Base-by-base conservation (phyloP, 306 rosid species). In the Nissolia schottii region DNA sequence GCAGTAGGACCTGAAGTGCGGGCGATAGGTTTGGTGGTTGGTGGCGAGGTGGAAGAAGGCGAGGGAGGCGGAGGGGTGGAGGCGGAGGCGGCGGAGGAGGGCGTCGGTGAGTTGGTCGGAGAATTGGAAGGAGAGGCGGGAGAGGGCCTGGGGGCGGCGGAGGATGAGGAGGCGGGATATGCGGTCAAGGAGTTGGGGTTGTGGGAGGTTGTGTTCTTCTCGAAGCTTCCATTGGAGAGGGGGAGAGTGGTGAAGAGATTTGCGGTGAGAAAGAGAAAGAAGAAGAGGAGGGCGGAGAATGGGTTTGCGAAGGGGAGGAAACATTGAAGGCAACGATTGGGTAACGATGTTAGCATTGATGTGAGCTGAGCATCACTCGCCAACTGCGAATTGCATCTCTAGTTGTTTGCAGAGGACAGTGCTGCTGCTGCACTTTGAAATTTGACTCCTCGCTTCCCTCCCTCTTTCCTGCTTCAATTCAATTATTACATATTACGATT, bases 121-220 rank as follows among this genome's bases (percentile, higher is more conserved):
- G 81, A 82, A 84, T 4, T 58, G 68, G 58, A 88, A 87, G 28
- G 84, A 72, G 67, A 88, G 85, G 10, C 70, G 70, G 67, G 14
- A 13, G 34, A 90, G 80, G 50, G 90, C 87, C 32, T 87, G 71
- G 67, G 70, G 69, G 6, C 98, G 92, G 41, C 68, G 73, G 69
- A 84, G 96, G 64, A 90, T 73, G 54, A 90, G 84, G 71, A 93
- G 89, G 53, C 88, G 92, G 73, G 90, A 16, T 74, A 93, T 88
- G 24, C 89, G 89, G 32, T 85, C 81, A 34, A 81, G 50, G 48
- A 88, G 31, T 15, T 83, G 81, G 40, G 92, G 73, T 12, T 61
- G 70, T 3, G 71, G 77, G n/a, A 84, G 86, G 66, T 79, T 83
- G 80, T 50, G 74, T 70, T 89, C 87, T 83, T 86, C 85, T 8